A percentile compares a stretch with the other conserved stretches of the same genome.
Conservation (phyloP, 768 basidiomycete genomes). For the Brasilioporus rufonigricans region DNA sequence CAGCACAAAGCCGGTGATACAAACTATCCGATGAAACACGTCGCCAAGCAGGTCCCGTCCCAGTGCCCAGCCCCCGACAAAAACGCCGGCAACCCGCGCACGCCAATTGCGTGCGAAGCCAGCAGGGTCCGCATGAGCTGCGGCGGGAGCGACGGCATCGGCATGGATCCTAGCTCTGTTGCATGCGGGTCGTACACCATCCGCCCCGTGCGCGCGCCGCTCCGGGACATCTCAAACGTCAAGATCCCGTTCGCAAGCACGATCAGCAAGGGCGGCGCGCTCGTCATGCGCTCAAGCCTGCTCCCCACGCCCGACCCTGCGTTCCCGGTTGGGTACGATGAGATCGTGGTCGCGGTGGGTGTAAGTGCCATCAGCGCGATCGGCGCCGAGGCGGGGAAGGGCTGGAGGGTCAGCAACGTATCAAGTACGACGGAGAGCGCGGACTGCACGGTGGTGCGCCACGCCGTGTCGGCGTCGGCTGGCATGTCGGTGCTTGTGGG, state of each 20-base stretch:
- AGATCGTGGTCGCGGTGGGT: background rate
- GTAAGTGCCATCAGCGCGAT: slow-evolving; percentile 18
- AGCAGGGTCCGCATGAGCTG: slow-evolving; percentile 28
- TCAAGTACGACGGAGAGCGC: slow-evolving; percentile 33
- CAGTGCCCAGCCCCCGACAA: slow-evolving; percentile 21
- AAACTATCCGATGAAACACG: slow-evolving; percentile 42
- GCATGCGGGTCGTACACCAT: slow-evolving; percentile 21
- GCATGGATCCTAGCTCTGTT: background rate
- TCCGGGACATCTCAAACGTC: slow-evolving; percentile 21
- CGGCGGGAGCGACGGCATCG: slow-evolving; percentile 35
- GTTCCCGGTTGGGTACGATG: slow-evolving; percentile 9
- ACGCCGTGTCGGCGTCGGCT: too few species aligned
- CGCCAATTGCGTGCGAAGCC: slow-evolving; percentile 18
- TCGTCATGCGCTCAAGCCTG: too few species aligned
- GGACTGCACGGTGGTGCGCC: too few species aligned
- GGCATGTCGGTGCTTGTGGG: too few species aligned
- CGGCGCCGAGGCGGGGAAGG: slow-evolving; percentile 27
- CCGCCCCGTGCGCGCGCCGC: slow-evolving; percentile 18
- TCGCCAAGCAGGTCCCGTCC: slow-evolving; percentile 32
- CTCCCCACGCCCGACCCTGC: too few species aligned
- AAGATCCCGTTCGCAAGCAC: slow-evolving; percentile 9
- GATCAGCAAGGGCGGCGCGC: too few species aligned
- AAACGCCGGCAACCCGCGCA: slow-evolving; percentile 13
- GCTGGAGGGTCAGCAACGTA: slow-evolving; percentile 34
- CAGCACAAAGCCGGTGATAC: slow-evolving; percentile 43